Conservation (phyloP, 768 basidiomycete species). For the Tylopilus cervinicoccineus region DNA sequence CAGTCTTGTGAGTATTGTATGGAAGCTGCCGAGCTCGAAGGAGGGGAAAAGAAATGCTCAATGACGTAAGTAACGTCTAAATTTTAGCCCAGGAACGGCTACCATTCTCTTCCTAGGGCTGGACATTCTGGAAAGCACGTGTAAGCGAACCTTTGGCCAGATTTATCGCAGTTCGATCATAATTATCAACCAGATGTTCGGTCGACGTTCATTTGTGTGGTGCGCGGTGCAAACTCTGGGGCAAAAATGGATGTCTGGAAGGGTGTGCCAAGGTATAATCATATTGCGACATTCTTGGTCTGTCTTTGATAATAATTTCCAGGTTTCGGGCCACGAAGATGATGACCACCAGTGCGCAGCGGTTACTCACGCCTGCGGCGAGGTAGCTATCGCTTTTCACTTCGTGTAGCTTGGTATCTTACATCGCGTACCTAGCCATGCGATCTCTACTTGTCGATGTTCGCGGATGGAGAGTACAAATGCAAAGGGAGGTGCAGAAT, state of each 20-base stretch:
- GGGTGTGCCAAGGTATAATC: conserved; percentile 47
- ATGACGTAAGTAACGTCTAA: conserved; percentile 37
- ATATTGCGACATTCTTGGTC: neutral
- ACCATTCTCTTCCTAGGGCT: conserved; percentile 34
- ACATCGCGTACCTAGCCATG: conserved; percentile 36
- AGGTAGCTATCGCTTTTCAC: conserved; percentile 32
- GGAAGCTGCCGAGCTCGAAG: conserved; percentile 29
- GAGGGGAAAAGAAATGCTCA: conserved; percentile 34
- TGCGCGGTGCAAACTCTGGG: conserved; percentile 41
- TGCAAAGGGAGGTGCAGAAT: conserved; percentile 44
- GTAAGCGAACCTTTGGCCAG: conserved; percentile 33
- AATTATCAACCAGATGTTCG: conserved; percentile 39
- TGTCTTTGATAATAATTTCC: neutral
- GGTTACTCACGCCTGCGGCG: conserved; percentile 48
- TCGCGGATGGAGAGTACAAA: conserved; percentile 28
- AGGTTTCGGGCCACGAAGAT: conserved; percentile 47
- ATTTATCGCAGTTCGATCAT: neutral
- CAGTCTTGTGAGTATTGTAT: conserved; percentile 42
- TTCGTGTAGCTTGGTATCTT: neutral
- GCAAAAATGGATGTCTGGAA: conserved; percentile 47
- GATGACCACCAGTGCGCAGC: conserved; percentile 53
- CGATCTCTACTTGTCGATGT: conserved; percentile 28
- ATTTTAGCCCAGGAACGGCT: neutral
- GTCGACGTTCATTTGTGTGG: conserved; percentile 54
- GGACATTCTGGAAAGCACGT: conserved; percentile 54